These are phyloP conservation scores for Ceratonia siliqua DNA, from an alignment of 306 rosid genomes.

Conservation along the genomic window DNA sequence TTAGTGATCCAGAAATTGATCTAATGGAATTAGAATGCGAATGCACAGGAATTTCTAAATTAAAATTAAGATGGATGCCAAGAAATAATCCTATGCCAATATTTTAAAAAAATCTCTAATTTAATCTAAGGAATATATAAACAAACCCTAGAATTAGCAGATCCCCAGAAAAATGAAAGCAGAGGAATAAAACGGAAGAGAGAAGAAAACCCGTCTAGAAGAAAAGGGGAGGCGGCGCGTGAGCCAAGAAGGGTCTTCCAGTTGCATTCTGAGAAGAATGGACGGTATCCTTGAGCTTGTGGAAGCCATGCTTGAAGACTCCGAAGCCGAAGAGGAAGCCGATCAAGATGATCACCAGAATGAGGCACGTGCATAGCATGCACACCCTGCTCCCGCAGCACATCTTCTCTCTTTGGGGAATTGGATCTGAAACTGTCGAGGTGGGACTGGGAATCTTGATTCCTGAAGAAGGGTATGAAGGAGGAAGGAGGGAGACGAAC, in stretches of 20 bases:
- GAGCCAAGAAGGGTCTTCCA: conserved; percentile 51
- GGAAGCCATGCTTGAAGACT: conserved; percentile 78
- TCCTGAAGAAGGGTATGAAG: too few relatives aligned
- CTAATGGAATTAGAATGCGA: too few relatives aligned
- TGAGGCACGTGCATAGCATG: conserved; percentile 71
- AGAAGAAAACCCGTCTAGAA: conserved; percentile 8
- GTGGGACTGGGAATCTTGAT: too few relatives aligned
- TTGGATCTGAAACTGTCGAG: too few relatives aligned
- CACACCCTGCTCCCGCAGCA: conserved; percentile 61
- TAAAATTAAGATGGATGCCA: conserved; percentile 18
- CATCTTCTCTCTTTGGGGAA: conserved; percentile 51
- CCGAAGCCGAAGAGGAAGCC: conserved; percentile 77
- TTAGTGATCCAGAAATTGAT: too few relatives aligned
- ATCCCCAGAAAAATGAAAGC: conserved; percentile 24
- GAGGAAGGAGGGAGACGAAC: too few relatives aligned
- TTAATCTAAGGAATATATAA: not conserved
- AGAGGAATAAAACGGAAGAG: not conserved
- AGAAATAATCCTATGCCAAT: conserved; percentile 18
- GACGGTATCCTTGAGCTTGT: conserved; percentile 60
- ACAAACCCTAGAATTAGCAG: not conserved
- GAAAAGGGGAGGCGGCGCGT: conserved; percentile 46
- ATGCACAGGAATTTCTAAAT: too few relatives aligned
- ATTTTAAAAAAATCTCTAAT: conserved; percentile 23
- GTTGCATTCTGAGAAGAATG: conserved; percentile 23
- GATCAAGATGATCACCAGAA: conserved; percentile 51